phyloP scores from a whole-genome alignment of 2,329 filamentous ascomycete species.

The Cadophora sp. region DNA sequence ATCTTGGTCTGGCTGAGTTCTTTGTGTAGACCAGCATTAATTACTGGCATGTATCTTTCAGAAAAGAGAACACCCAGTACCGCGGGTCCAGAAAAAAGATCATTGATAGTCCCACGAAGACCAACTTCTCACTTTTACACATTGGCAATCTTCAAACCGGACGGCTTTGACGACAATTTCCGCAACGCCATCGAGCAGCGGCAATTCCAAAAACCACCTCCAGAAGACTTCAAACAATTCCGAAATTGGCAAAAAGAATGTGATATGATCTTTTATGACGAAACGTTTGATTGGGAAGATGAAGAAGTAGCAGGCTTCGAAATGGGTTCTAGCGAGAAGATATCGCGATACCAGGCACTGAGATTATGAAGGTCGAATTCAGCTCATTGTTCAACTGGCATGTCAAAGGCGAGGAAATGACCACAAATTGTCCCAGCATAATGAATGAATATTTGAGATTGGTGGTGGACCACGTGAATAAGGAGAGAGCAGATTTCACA shows the following conservation, averaged over 20 bases:
- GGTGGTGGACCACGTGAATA: neutral
- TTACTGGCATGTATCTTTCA: neutral
- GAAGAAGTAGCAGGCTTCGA: neutral
- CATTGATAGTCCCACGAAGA: too few species aligned
- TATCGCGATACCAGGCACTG: neutral
- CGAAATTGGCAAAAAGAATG: neutral
- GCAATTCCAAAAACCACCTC: neutral
- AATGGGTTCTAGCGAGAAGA: neutral
- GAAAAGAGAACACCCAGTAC: neutral
- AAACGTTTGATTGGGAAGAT: neutral
- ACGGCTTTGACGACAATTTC: neutral
- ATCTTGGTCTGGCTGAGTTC: neutral
- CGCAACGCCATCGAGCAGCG: neutral
- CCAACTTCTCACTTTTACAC: too few species aligned
- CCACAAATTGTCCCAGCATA: neutral
- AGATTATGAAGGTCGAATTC: neutral
- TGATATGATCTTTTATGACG: neutral
- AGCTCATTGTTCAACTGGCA: neutral
- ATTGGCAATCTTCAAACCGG: neutral
- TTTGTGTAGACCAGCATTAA: neutral
- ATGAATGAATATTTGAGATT: conserved; percentile 5
- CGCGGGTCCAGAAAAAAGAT: neutral
- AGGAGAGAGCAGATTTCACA: neutral
- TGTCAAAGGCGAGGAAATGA: neutral
- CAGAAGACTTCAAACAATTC: neutral